Conservation (phyloP, 108 stramenopile species). For the Nitzschia sp. region DNA sequence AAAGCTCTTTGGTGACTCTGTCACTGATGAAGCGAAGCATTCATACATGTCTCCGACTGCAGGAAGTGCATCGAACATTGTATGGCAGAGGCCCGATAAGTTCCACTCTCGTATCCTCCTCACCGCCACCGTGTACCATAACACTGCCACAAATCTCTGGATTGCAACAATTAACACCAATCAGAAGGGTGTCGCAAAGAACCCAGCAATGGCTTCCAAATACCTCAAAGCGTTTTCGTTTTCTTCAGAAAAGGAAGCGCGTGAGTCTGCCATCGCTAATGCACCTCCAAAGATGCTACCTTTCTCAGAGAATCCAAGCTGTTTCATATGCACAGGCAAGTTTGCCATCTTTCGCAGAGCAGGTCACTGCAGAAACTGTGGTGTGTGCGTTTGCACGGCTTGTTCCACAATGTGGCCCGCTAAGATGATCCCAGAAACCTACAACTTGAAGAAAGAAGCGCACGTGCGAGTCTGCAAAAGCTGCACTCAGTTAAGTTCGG, state of each 20-base stretch:
- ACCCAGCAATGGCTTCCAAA: conserved; percentile 48
- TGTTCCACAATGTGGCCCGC: conserved; percentile 64
- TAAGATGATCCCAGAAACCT: conserved; percentile 76
- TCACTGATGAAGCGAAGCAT: conserved; percentile 26
- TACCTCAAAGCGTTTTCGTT: conserved; percentile 79
- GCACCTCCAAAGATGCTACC: conserved; percentile 82
- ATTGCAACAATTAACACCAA: conserved; percentile 83
- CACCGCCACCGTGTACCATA: conserved; percentile 79
- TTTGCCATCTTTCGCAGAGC: conserved; percentile 74
- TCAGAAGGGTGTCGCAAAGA: conserved; percentile 46
- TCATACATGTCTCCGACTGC: conserved; percentile 16
- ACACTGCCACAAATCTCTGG: conserved; percentile 80
- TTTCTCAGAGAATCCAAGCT: conserved; percentile 49
- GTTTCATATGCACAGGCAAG: conserved; percentile 66
- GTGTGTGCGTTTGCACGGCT: conserved; percentile 69
- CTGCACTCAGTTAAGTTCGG: conserved; percentile 54
- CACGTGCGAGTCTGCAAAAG: conserved; percentile 65
- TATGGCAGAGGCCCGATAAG: conserved; percentile 24
- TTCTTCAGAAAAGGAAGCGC: conserved; percentile 71
- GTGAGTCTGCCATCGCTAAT: conserved; percentile 86
- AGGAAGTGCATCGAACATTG: conserved; percentile 9
- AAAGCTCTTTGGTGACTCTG: conserved; percentile 44
- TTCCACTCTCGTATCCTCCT: conserved; percentile 73
- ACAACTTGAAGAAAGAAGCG: conserved; percentile 69
- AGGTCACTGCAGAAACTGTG: conserved; percentile 78